Percentiles rank a stretch among this genome's conserved stretches.
Conservation (phyloP, 2,329 filamentous ascomycete species). For the Cladorrhinum sp. region DNA sequence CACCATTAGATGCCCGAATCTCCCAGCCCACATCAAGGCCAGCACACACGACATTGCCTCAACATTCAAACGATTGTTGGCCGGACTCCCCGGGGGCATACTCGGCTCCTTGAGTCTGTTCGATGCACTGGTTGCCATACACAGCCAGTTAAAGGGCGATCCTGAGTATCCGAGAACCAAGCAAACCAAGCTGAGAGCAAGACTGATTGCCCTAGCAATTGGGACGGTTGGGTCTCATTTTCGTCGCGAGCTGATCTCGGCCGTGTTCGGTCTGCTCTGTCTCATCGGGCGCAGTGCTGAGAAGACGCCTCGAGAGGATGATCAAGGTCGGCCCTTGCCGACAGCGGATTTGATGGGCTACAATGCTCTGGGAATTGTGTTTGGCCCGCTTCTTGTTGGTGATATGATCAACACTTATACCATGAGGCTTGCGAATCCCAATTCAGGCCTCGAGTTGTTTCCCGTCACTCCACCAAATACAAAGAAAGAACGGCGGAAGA, state of each 20-base stretch:
- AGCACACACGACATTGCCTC: constrained; percentile 65
- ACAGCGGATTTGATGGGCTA: constrained; percentile 64
- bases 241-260: constrained; percentile 62
- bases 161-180: constrained; percentile 52
- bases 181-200: constrained; percentile 55
- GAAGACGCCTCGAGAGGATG: constrained; percentile 49
- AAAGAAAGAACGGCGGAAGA: constrained; percentile 41
- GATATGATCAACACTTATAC: constrained; percentile 53
- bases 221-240: constrained; percentile 57
- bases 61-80: constrained; percentile 64
- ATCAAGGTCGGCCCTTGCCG: constrained; percentile 49
- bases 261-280: constrained; percentile 63
- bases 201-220: constrained; percentile 64
- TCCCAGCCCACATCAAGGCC: constrained; percentile 59
- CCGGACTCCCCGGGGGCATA: constrained; percentile 62
- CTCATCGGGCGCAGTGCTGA: constrained; percentile 59
- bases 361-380: constrained; percentile 59
- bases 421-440: constrained; percentile 43
- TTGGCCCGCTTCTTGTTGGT: constrained; percentile 62
- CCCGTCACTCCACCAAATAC: constrained; percentile 44
- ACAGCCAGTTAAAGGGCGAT: constrained; percentile 52
- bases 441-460: constrained; percentile 41
- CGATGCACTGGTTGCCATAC: constrained; percentile 59
- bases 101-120: constrained; percentile 61
- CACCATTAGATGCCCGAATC: constrained; percentile 57